A percentile compares a stretch with the other conserved stretches of the same genome.
phyloP scores from a whole-genome alignment of 2,329 filamentous ascomycete genomes.

The Tolypocladium ophioglossoides region DNA sequence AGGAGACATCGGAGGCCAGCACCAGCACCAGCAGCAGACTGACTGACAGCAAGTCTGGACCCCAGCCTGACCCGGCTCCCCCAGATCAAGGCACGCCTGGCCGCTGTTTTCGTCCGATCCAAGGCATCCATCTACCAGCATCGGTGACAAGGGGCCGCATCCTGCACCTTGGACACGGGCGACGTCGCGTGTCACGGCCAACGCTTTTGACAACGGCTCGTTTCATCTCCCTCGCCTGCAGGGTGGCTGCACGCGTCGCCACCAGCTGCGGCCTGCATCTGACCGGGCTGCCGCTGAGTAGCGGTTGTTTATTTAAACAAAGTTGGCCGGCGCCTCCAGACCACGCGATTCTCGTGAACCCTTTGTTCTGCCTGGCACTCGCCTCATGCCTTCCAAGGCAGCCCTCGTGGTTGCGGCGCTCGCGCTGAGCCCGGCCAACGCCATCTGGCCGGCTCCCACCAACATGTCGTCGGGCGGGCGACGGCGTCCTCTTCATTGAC shows the following conservation, averaged over 20 bases:
- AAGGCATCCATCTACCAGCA: neutral
- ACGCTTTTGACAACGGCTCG: neutral
- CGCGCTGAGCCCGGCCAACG: constrained; percentile 30
- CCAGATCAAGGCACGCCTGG: neutral
- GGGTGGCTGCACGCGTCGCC: neutral
- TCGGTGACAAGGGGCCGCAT: neutral
- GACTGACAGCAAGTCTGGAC: too few relatives aligned
- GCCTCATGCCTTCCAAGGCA: neutral
- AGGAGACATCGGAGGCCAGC: too few relatives aligned
- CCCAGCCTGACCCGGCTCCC: neutral
- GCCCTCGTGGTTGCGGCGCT: constrained; percentile 26
- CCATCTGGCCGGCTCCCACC: constrained; percentile 48
- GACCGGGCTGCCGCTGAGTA: neutral
- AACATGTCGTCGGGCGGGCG: constrained; percentile 40
- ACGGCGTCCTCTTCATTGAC: constrained; percentile 41
- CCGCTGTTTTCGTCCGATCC: neutral
- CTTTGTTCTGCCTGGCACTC: neutral
- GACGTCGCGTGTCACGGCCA: neutral
- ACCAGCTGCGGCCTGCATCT: neutral
- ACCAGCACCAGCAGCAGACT: too few relatives aligned
- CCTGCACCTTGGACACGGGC: neutral
- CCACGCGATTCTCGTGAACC: neutral
- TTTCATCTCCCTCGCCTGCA: neutral
- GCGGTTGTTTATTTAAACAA: neutral
- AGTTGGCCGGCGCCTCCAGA: neutral